phyloP scores from a whole-genome alignment of 805 yeast genomes.

The Wickerhamomyces xylosicus region DNA sequence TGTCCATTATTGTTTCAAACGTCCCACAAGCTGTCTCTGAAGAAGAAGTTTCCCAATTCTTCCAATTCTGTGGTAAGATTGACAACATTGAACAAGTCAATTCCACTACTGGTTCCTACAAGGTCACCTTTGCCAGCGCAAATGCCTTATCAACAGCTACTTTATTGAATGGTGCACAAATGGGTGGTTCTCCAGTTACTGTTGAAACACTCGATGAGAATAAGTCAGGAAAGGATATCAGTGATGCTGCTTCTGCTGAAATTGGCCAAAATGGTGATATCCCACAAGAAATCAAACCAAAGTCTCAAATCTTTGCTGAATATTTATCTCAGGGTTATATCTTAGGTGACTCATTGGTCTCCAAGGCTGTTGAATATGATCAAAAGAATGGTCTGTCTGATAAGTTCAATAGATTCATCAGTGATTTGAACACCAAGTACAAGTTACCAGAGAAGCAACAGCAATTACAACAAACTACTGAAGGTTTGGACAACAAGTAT shows the following conservation, averaged over 20 bases:
- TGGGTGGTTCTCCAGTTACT: conserved; percentile 45
- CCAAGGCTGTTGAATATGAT: conserved; percentile 54
- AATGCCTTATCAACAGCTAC: conserved; percentile 65
- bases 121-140: conserved; percentile 42
- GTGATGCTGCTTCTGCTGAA: conserved; percentile 1
- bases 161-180: conserved; percentile 62
- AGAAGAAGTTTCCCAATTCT: conserved; percentile 51
- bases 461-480: conserved; percentile 24
- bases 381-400: conserved; percentile 49
- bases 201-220: conserved; percentile 26
- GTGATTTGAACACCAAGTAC: conserved; percentile 47
- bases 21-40: conserved; percentile 40
- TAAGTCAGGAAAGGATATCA: conserved; percentile 1
- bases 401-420: conserved; percentile 46
- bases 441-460: conserved; percentile 35
- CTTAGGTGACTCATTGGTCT: conserved; percentile 49
- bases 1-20: conserved; percentile 38
- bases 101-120: conserved; percentile 11
- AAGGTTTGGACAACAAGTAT: conserved; percentile 31
- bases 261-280: conserved; percentile 31
- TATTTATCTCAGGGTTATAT: conserved; percentile 65
- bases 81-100: conserved; percentile 14
- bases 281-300: conserved; percentile 70
- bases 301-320: conserved; percentile 66
- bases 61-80: conserved; percentile 63